Evolutionary conservation across 208 protist species (phyloP).

Genomic region (Trypanosoma grayi): DNA sequence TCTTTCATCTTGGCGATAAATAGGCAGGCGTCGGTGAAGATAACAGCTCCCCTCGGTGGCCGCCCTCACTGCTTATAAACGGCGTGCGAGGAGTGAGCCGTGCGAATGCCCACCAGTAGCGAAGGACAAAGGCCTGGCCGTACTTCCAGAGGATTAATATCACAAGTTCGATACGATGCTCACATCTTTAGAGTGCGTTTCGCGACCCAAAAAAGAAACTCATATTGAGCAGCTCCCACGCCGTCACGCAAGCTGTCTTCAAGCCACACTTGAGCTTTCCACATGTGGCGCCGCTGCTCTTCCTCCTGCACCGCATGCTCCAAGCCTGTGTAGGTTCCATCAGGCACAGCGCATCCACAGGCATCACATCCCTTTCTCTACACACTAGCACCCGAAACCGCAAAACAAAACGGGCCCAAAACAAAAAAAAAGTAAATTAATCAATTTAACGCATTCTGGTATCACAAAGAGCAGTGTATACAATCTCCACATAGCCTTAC

Average conservation of each 20-base stretch:
- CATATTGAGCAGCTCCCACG: neutral
- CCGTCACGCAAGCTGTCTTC: neutral
- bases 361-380: too few relatives aligned
- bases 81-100: slow-evolving; percentile 1
- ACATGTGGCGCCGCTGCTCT: too few relatives aligned
- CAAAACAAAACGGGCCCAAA: too few relatives aligned
- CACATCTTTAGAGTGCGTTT: slow-evolving; percentile 1
- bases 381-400: too few relatives aligned
- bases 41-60: neutral
- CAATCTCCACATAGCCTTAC: neutral
- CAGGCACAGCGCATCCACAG: neutral
- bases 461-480: too few relatives aligned
- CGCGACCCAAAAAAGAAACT: neutral
- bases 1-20: slow-evolving; percentile 3
- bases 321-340: neutral
- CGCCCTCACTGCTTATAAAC: neutral
- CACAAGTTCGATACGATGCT: slow-evolving; percentile 4
- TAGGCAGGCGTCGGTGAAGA: slow-evolving; percentile 7
- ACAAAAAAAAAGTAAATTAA: too few relatives aligned
- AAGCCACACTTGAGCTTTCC: too few relatives aligned
- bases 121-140: neutral
- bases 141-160: neutral
- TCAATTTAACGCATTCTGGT: too few relatives aligned
- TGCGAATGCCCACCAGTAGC: neutral
- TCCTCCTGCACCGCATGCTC: neutral